Base-by-base conservation (phyloP, 768 basidiomycete genomes). In the Tricholoma saponaceum region DNA sequence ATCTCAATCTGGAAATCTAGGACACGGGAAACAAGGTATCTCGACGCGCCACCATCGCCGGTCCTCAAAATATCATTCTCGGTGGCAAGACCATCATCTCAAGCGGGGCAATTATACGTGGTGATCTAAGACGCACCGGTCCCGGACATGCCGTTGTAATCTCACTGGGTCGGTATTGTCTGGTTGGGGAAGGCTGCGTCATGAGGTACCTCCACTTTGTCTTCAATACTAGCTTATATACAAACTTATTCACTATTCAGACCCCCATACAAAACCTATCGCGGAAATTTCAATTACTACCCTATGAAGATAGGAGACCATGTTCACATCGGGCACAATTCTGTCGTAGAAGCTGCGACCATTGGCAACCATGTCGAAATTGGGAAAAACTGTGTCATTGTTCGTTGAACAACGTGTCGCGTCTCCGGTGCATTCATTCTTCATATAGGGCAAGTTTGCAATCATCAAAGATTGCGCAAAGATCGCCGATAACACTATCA, bases 21-120 rank as follows among this genome's bases (percentile, higher is more conserved):
- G 94, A 95, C 69, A 95, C 93, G 60, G 93, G 92, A 46, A 96
- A 98, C 78, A 96, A 96, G 72, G 95, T 98, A 44, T 95, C 92
- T 39, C 84, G 93, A 57, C 85, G 90, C 60, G 93, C 94, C 16
- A 89, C 87, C 25, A 97, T 98, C 66, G 85, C 89, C 56, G 96
- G 96, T 1, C 90, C 94, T 10, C 90, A 95, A 71, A 98, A 97
- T 70, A 99, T 98, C 70, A 93, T 98, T 60, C 85, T 99, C 13
- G 94, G 93, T 39, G 97, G 96, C 47, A 97, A 98, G 76, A 95
- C 94, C 2, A 93, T 98, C 70, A 95, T 99, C 58, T 89, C 94
- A 1, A 88, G 83, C 58, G 83, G 86, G 18, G 91, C 92, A 8
- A 92, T 98, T 55, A 89, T 99, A 51, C 87, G 97, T 50, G 97